phyloP scores from a whole-genome alignment of 305 asterid genomes.

The Caryopteris hybrid region DNA sequence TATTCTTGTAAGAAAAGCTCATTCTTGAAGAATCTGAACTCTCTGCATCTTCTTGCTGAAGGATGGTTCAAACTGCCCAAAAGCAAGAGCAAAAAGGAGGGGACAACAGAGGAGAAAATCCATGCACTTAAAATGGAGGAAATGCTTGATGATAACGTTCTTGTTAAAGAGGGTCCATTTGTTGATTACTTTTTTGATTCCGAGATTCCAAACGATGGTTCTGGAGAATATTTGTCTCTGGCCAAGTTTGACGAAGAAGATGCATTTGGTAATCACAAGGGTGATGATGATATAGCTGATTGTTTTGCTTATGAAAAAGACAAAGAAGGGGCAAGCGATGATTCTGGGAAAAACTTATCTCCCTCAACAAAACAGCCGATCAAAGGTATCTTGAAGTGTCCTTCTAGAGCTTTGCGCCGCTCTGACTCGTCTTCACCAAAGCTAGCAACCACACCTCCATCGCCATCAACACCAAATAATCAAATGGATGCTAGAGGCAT shows the following conservation, averaged over 20 bases:
- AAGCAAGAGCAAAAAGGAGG: slow-evolving; percentile 24
- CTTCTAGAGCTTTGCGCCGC: slow-evolving; percentile 32
- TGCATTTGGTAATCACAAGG: background rate
- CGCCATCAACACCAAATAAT: slow-evolving; percentile 24
- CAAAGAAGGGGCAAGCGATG: slow-evolving; percentile 6
- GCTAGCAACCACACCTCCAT: slow-evolving; percentile 27
- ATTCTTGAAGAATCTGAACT: slow-evolving; percentile 48
- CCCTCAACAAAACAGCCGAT: slow-evolving; percentile 26
- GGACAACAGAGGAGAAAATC: background rate
- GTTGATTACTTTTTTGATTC: slow-evolving; percentile 3
- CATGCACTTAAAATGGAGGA: slow-evolving; percentile 10
- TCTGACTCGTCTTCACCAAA: slow-evolving; percentile 7
- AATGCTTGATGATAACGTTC: background rate
- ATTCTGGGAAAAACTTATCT: slow-evolving; percentile 9
- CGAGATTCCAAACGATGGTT: slow-evolving; percentile 2
- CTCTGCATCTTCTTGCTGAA: slow-evolving; percentile 54
- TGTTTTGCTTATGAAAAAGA: background rate
- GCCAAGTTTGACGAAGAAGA: background rate
- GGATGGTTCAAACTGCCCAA: slow-evolving; percentile 62
- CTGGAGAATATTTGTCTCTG: slow-evolving; percentile 13
- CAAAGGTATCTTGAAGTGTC: slow-evolving; percentile 65
- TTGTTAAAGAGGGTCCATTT: slow-evolving; percentile 3
- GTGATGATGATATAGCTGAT: background rate
- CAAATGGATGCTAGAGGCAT: background rate
- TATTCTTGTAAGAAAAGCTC: slow-evolving; percentile 35